Evolutionary conservation across 306 rosid genomes (phyloP).

Genomic region (Quercus rubra): DNA sequence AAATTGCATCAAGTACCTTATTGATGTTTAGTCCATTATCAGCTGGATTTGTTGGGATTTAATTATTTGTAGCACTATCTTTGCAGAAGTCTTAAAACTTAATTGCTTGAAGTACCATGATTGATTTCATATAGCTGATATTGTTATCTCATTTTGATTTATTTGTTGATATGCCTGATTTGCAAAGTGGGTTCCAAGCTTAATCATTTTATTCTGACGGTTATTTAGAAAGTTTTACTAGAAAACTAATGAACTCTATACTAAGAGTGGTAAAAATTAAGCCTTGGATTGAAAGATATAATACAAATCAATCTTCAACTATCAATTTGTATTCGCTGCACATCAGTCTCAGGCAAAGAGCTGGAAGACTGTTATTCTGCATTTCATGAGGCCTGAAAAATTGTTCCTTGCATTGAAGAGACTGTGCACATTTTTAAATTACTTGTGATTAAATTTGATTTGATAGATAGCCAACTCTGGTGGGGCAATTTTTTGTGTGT

Average conservation of each 20-base stretch:
- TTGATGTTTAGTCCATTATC: neutral
- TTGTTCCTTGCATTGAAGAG: neutral
- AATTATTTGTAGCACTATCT: neutral
- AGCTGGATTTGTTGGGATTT: neutral
- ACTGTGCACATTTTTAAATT: neutral
- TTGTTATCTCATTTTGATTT: neutral
- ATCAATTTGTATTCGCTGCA: neutral
- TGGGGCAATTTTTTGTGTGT: neutral
- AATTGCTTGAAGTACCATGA: neutral
- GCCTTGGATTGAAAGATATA: neutral
- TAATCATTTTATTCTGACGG: neutral
- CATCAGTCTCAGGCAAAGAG: neutral
- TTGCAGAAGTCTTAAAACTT: neutral
- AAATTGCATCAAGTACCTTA: neutral
- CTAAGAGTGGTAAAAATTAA: neutral
- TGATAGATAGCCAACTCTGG: neutral
- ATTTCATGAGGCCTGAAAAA: neutral
- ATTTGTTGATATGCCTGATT: neutral
- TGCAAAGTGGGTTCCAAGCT: neutral
- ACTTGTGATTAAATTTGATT: neutral
- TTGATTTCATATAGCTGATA: neutral
- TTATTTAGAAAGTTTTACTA: neutral
- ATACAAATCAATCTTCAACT: neutral
- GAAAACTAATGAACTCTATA: neutral
- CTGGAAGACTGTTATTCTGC: neutral